These are phyloP conservation scores for Penicillium cosmopolitanum DNA, from an alignment of 495 filamentous ascomycete genomes.

Conservation along the genomic window DNA sequence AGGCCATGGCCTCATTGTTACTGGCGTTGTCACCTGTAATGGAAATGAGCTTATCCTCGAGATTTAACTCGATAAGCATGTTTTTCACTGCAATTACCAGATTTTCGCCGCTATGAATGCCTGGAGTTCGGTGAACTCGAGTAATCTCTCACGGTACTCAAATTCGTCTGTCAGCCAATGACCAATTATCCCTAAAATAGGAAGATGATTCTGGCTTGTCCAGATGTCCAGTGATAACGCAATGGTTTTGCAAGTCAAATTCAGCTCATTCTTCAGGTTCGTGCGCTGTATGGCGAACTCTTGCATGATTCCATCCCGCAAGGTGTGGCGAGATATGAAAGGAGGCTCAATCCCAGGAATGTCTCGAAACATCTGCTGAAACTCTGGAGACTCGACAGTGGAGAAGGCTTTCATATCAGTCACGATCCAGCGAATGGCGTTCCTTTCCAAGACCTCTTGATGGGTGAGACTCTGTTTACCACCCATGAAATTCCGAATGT, in stretches of 20 bases:
- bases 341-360: conserved; percentile 12
- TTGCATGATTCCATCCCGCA: no score
- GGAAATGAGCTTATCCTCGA: neutral
- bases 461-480: neutral
- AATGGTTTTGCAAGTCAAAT: conserved; percentile 13
- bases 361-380: conserved; percentile 17
- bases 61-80: conserved; percentile 8
- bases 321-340: conserved; percentile 13
- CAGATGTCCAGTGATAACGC: conserved; percentile 6
- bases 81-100: conserved; percentile 11
- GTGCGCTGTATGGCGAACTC: conserved; percentile 11
- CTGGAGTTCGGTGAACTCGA: conserved; percentile 18
- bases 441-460: neutral
- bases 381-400: conserved; percentile 7
- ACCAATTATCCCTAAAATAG: conserved; percentile 16
- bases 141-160: conserved; percentile 15
- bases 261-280: conserved; percentile 11
- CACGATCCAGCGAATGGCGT: neutral
- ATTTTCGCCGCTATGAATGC: conserved; percentile 18
- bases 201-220: conserved; percentile 19
- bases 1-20: conserved; percentile 9
- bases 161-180: conserved; percentile 23
- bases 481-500: no score
- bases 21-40: conserved; percentile 9
- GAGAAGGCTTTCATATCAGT: conserved; percentile 3